Base-by-base conservation (phyloP, 78 protist genomes). In the Dictyostelium firmibasis region DNA sequence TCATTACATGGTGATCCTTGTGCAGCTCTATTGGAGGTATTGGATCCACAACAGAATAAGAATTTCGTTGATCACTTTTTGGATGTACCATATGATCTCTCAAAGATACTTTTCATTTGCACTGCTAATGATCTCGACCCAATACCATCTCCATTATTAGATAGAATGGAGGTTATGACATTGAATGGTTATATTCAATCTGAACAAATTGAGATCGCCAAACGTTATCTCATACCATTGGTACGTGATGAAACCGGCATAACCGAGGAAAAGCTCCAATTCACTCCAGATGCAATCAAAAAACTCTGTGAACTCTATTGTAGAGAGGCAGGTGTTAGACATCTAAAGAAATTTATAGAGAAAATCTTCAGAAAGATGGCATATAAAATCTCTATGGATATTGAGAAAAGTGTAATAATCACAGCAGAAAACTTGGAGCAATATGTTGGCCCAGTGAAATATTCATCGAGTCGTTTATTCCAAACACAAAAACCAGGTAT, bases 31-130 rank as follows among this genome's bases (percentile, higher is more conserved):
- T 92, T 99, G 25, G 99, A 99, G 87, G 94, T 98, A 11, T 93
- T 99, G 23, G 99, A 99, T 83, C 99, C 98, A 20, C 98, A 97
- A 85, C 99, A 99, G 94, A 99, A 99, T 86, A 4, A 13, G 35
- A 70, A 76, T 82, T 99, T 98, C 93, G 23, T 98, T 6, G 99
- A 99, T 93, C 97, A 98, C 77, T 99, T 98, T 92, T 31, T 99
- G 57, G 97, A 94, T 70, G 47, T 94, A 11, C 97, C 97, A 1
- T 85, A 85, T 23, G 97, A 94, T 57, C 91, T 94, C 0, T 88
- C 92, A 6, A 85, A 89, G 88, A 97, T 97, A 7, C 88, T 99
- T 25, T 99, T 98, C 36, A 83, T 99, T 20, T 98, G 99, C 95
- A 99, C 99, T 3, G 99, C 99, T 31, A 99, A 99, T 69, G 36